Evolutionary conservation across 1,284 basidiomycete species (phyloP).

Genomic region (Violaceomyces palustris): DNA sequence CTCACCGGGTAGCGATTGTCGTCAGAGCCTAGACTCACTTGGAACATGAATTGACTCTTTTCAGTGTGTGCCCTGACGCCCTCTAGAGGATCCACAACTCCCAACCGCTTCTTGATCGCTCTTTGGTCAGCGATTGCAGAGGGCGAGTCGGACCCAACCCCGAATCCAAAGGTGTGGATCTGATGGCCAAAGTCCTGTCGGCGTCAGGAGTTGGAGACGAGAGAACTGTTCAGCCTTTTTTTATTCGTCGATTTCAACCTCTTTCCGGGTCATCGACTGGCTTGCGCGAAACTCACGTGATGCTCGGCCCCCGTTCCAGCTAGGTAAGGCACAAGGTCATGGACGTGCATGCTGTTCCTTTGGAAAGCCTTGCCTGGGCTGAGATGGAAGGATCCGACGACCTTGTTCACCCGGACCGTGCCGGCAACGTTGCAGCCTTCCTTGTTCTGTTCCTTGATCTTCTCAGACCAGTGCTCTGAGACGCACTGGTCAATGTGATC

Average conservation of each 20-base stretch:
- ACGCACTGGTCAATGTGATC: slow-evolving; percentile 85
- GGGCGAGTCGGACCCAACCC: slow-evolving; percentile 33
- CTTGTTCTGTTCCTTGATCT: slow-evolving; percentile 80
- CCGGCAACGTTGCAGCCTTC: slow-evolving; percentile 94
- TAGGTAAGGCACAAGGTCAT: slow-evolving; percentile 93
- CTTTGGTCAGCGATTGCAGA: slow-evolving; percentile 4
- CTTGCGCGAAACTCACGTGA: no score
- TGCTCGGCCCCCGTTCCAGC: slow-evolving; percentile 40
- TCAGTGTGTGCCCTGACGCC: slow-evolving; percentile 62
- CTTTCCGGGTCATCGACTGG: no score
- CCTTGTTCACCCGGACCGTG: slow-evolving; percentile 90
- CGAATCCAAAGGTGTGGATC: slow-evolving; percentile 75
- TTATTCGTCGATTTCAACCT: no score
- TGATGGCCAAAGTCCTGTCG: slow-evolving; percentile 93
- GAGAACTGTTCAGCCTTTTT: no score
- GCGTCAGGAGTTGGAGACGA: no score
- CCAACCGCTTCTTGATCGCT: slow-evolving; percentile 63
- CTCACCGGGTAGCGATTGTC: no score
- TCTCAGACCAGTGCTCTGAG: slow-evolving; percentile 89
- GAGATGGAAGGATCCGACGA: slow-evolving; percentile 58
- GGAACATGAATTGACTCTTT: slow-evolving; percentile 53
- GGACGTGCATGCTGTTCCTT: slow-evolving; percentile 71
- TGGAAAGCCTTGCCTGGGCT: slow-evolving; percentile 87
- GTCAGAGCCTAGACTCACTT: slow-evolving; percentile 1
- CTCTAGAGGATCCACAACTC: slow-evolving; percentile 77